These are phyloP conservation scores for Populus hybrid DNA, from an alignment of 441 rosid genomes.

Conservation along the genomic window DNA sequence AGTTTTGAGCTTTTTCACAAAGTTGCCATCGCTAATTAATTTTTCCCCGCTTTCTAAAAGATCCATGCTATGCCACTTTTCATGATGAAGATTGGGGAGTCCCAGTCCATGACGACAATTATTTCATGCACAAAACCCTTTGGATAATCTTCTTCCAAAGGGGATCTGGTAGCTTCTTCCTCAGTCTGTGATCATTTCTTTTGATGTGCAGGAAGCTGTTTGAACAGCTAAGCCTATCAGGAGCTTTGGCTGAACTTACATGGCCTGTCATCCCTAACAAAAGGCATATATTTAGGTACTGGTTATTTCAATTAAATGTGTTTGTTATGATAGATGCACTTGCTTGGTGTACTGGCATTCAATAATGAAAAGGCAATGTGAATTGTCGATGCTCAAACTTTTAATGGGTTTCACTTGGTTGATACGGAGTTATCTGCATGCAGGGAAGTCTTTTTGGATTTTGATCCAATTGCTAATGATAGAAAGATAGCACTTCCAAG, in stretches of 20 bases:
- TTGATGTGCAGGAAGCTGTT: slow-evolving; percentile 49
- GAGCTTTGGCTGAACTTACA: slow-evolving; percentile 48
- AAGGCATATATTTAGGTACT: slow-evolving; percentile 56
- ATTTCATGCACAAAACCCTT: slow-evolving; percentile 23
- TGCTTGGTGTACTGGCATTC: slow-evolving; percentile 15
- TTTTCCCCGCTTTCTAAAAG: slow-evolving; percentile 31
- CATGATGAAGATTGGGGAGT: slow-evolving; percentile 86
- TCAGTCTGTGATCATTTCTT: slow-evolving; percentile 17
- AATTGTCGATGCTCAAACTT: slow-evolving; percentile 10
- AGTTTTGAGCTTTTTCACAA: not conserved
- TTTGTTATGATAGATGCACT: not conserved
- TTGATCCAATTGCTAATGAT: slow-evolving; percentile 57
- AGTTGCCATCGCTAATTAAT: not conserved
- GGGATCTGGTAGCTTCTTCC: slow-evolving; percentile 12
- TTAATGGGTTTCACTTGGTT: not conserved
- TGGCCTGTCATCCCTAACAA: slow-evolving; percentile 55
- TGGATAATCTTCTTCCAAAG: not conserved
- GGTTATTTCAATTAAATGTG: not conserved
- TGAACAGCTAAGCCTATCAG: slow-evolving; percentile 50
- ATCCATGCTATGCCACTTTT: slow-evolving; percentile 54
- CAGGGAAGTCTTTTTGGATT: slow-evolving; percentile 66
- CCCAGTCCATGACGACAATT: slow-evolving; percentile 61
- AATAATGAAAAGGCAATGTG: slow-evolving; percentile 11
- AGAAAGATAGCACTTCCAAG: slow-evolving; percentile 50
- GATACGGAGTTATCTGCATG: slow-evolving; percentile 3